Conservation (phyloP, 768 basidiomycete genomes). For the Hypholoma sublateritium region DNA sequence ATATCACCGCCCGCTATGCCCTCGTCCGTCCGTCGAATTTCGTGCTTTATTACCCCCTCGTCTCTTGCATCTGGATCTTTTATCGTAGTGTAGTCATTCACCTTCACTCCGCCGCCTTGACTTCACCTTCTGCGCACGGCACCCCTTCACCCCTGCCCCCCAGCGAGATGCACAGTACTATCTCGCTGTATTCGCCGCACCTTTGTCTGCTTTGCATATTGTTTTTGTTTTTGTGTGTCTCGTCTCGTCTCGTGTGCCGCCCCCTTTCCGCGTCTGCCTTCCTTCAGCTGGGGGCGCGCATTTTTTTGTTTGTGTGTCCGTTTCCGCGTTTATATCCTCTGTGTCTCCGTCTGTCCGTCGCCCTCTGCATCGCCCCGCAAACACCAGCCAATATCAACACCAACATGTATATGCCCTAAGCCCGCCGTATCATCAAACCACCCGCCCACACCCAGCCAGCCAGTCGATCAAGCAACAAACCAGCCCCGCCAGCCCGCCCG, state of each 20-base stretch:
- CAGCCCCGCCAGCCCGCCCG: not conserved
- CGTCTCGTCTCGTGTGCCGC: not conserved
- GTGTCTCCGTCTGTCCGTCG: not conserved
- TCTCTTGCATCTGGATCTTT: constrained; percentile 53
- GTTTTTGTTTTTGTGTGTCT: not conserved
- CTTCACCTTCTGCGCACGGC: constrained; percentile 5
- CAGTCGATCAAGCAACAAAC: not conserved
- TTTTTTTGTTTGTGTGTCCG: not conserved
- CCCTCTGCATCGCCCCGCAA: not conserved
- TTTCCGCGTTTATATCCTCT: not conserved
- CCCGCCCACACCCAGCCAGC: not conserved
- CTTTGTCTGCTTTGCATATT: not conserved
- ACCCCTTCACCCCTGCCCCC: not conserved
- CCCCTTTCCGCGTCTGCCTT: not conserved
- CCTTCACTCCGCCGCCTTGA: constrained; percentile 7
- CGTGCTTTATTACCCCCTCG: constrained; percentile 26
- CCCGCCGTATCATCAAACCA: not conserved
- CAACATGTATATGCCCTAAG: constrained; percentile 6
- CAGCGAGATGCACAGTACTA: not conserved
- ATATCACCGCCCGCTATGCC: constrained; percentile 10
- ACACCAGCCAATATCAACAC: not conserved
- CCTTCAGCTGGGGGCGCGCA: not conserved
- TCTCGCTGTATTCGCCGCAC: not conserved
- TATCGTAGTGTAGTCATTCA: constrained; percentile 25
- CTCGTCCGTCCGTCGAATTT: constrained; percentile 14